Base-by-base conservation (phyloP, 495 filamentous ascomycete genomes). In the Podospora bellae-mahoneyi region DNA sequence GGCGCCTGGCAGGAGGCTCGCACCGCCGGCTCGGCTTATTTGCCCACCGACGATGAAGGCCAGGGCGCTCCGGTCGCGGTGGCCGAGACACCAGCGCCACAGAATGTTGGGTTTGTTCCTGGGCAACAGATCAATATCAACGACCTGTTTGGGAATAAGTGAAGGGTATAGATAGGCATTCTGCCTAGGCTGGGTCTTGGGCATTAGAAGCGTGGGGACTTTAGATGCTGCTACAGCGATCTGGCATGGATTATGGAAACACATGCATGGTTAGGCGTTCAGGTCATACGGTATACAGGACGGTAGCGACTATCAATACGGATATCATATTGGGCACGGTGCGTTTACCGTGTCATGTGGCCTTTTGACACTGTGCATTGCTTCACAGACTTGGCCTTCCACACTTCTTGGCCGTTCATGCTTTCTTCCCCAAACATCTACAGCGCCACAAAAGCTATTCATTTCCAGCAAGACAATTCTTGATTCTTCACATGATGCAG, bases 1-100 rank as follows among this genome's bases (percentile, higher is more conserved):
- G 76, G 74, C 20, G 73, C 78, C 44, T 84, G 82, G 82, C 64
- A 75, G 39, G 74, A 79, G 64, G 71, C 7, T 67, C 69, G 30
- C 48, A 72, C 53, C 57, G 62, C 4, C 62, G 71, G 20, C 63
- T 57, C 0, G 62, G 63, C 15, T 62, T 64, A 19, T 68, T 63
- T 5, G 65, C 62, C 20, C 7, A 60, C 57, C 13, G 64, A 34
- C 55, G 65, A 61, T n/a, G 64, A 67, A 13, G 39, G 39, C 15
- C 39, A 48, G 30, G 71, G 64, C 19, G 66, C 56, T 18, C 55
- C 66, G 3, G 61, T 60, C 0, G 32, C 67, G n/a, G 69, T 69
- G 20, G 18, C 63, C 4, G 39, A 68, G 32, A 32, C 39, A 7
- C 48, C 19, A 4, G 48, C 62, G 18, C 28, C 66, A 2, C 59